These are phyloP conservation scores for Myxozyma melibiosi DNA, from an alignment of 805 yeast species.

Conservation along the genomic window DNA sequence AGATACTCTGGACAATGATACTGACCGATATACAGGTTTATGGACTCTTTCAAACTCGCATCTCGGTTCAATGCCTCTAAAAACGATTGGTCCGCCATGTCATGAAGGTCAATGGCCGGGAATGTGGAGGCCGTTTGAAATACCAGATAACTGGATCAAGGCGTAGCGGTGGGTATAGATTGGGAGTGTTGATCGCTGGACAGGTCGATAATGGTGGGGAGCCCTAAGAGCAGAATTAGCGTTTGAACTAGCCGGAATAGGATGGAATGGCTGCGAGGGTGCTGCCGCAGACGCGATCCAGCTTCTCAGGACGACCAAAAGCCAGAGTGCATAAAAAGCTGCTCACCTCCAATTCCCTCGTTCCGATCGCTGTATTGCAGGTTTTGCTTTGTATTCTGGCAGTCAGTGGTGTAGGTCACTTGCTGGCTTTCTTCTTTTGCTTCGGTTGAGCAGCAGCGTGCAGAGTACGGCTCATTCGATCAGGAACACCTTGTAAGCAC, in stretches of 20 bases:
- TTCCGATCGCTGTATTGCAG: not conserved
- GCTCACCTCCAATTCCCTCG: not conserved
- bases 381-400: no score
- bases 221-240: not conserved
- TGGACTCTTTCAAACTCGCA: not conserved
- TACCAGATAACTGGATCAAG: not conserved
- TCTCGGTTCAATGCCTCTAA: constrained; percentile 1
- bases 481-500: no score
- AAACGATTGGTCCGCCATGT: constrained; percentile 1
- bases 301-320: not conserved
- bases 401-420: no score
- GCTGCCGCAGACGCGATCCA: constrained; percentile 8
- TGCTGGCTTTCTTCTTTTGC: no score
- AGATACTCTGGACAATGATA: not conserved
- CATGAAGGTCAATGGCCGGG: not conserved
- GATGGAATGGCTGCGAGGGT: not conserved
- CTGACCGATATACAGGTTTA: constrained; percentile 1
- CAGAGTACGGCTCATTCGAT: no score
- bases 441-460: no score
- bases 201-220: not conserved
- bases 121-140: no score
- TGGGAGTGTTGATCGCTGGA: no score
- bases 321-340: not conserved
- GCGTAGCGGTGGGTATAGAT: not conserved
- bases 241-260: not conserved